Base-by-base conservation (phyloP, 2,329 filamentous ascomycete species). In the Thelonectria olida region DNA sequence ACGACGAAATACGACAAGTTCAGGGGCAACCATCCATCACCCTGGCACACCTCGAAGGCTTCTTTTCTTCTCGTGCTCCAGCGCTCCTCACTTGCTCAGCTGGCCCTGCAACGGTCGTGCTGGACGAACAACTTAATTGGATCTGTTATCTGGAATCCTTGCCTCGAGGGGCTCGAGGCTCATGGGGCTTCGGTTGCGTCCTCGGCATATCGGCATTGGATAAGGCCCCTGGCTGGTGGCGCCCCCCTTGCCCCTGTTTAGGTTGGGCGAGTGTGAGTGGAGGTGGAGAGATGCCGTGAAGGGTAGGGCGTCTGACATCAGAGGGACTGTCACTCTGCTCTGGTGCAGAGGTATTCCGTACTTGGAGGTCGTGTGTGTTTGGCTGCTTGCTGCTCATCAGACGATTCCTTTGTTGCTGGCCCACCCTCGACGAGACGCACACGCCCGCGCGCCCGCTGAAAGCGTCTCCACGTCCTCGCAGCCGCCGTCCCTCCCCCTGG, bases 141-240 rank as follows among this genome's bases (percentile, higher is more conserved):
- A 60, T 51, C 57, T 52, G 45, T 61, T 60, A 60, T 65, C 57
- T 55, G 38, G 17, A 15, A 42, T 47, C 53, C 47, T 36, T 52
- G 27, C 28, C 59, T 47, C 25, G 22, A 44, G 31, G 13, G 2
- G 44, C 23, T 44, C 52, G 54, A 59, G 50, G 38, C 25, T 22
- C 23, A 55, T 62, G 55, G 55, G 47, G 44, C 42, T 59, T 58
- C 61, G 56, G 63, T 28, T 61, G 42, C 53, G 28, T 56, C 51
- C 25, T 62, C 62, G 66, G 64, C 59, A 62, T 52, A 45, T 54
- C 45, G 60, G 60, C 60, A 64, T 67, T 60, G 57, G 58, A 61
- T 57, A 54, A 45, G 41, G 48, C 31, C 20, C 41, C 41, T 48
- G 23, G 27, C 28, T 34, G 34, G 44, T 8, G 25, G 6, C 25